Evolutionary conservation across 2,329 filamentous ascomycete species (phyloP), one percentile per base, ranked within the genome.

Genomic region (Fusarium illudens): DNA sequence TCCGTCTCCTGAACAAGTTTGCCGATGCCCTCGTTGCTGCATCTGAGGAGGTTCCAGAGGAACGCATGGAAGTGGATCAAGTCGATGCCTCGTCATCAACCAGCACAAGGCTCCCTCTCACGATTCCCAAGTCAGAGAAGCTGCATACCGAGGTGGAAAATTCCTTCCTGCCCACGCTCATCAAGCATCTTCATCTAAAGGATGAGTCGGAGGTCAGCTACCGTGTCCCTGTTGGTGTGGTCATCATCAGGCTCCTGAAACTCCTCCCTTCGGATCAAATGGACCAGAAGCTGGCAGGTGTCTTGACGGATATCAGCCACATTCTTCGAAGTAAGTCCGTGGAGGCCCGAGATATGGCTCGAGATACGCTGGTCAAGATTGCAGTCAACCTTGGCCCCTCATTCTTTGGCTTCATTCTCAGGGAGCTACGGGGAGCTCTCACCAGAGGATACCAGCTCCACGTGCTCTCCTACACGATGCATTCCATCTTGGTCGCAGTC

Each of bases 171-270:
- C 93, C 95, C 1, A 87, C 92, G 17, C 81, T 99, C 30, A 86
- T 90, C n/a, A 87, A 89, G 46, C 96, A 97, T 75, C 86, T 98
- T 27, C 94, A 97, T 73, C 90, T 97, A 73, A 98, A 97, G 78
- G 93, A 98, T 67, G 96, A 99, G 77, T 90, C 93, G 1, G 94
- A 94, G 51, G 95, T 99, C 78, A 97, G 94, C 80, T 88, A 96
- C 54, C 92, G 96, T 77, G 91, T 97, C 32, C 94, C 95, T 1
- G 91, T 97, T 6, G 94, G 94, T 25, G 88, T 97, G 33, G 93
- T 96, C 27, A 88, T 95, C 42, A 91, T 97, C 64, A 97, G 97
- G 78, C 85, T 98, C 15, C 83, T 99, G 54, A 92, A 91, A 62
- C 82, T 97, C 17, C 84, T 99, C 22, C 92, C 96, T 0, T 82